A percentile compares a stretch with the other conserved stretches of the same genome.
Evolutionary conservation across 441 rosid species (phyloP).

Genomic region (Melastoma candidum): DNA sequence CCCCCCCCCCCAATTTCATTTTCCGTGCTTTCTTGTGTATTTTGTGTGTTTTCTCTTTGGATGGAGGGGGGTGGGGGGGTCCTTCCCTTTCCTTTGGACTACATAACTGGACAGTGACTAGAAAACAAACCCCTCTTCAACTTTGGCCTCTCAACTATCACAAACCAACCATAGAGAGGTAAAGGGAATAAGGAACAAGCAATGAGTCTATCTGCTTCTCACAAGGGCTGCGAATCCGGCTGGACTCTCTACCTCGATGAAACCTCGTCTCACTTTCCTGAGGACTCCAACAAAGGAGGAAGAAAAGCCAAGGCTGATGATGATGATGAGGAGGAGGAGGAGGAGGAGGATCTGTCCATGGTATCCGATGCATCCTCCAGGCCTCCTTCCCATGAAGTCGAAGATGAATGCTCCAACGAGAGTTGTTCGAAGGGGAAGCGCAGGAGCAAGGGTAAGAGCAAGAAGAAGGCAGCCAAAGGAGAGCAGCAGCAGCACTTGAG

Average conservation of each 20-base stretch:
- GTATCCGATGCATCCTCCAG: conserved; percentile 76
- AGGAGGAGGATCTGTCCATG: conserved; percentile 53
- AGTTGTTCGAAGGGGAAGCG: conserved; percentile 14
- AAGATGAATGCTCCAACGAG: conserved; percentile 22
- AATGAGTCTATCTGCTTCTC: conserved; percentile 51
- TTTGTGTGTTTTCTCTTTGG: too few species aligned
- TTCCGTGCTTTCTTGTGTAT: too few species aligned
- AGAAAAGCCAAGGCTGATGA: background rate
- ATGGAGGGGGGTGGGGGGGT: too few species aligned
- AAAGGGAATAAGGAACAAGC: background rate
- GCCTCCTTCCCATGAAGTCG: conserved; percentile 35
- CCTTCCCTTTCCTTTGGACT: too few species aligned
- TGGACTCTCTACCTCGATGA: conserved; percentile 79
- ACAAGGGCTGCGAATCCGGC: conserved; percentile 70
- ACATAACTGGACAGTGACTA: too few species aligned
- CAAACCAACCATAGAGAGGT: background rate
- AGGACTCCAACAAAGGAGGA: background rate
- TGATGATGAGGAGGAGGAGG: conserved; percentile 20
- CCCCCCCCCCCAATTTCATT: too few species aligned
- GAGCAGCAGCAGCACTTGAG: conserved; percentile 24
- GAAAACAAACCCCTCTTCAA: background rate
- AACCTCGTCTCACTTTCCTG: conserved; percentile 26
- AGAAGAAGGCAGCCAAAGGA: conserved; percentile 22
- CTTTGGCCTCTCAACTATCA: background rate
- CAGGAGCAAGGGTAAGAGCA: conserved; percentile 14